phyloP scores from a whole-genome alignment of 768 basidiomycete genomes.

The Hericium rajendrae region DNA sequence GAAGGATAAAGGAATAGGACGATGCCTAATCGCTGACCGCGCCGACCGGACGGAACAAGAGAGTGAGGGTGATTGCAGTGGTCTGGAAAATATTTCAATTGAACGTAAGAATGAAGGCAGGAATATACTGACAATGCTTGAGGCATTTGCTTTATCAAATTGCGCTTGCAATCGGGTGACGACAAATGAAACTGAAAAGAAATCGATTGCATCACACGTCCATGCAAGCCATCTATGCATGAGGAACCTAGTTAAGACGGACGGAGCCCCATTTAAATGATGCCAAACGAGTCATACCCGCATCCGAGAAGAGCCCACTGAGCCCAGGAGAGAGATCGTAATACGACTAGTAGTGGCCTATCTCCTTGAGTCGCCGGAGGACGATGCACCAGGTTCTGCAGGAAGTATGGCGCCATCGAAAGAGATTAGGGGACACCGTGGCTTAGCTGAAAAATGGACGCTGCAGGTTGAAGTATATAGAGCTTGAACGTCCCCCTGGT shows the following conservation, averaged over 20 bases:
- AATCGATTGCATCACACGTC: constrained; percentile 83
- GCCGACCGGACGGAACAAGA: constrained; percentile 81
- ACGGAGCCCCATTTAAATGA: neutral
- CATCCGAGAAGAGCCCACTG: constrained; percentile 48
- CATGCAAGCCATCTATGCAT: constrained; percentile 65
- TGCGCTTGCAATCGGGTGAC: constrained; percentile 36
- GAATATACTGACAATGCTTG: constrained; percentile 32
- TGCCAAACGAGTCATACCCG: constrained; percentile 29
- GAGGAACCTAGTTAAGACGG: neutral
- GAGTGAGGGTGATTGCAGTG: constrained; percentile 81
- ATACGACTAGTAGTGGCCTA: constrained; percentile 29
- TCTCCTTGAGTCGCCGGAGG: neutral
- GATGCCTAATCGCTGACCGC: constrained; percentile 33
- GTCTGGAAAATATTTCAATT: constrained; percentile 29
- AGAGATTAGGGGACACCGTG: too few species aligned
- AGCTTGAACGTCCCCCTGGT: too few species aligned
- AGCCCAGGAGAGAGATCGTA: constrained; percentile 32
- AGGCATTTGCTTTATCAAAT: constrained; percentile 30
- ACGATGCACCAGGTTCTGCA: constrained; percentile 7
- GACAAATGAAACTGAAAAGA: constrained; percentile 67
- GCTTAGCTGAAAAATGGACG: too few species aligned
- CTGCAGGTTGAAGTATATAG: too few species aligned
- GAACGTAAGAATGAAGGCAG: neutral
- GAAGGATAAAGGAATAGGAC: neutral
- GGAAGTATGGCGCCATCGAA: constrained; percentile 9